Conservation (phyloP, 2,329 filamentous ascomycete species). For the Penicillium occitanis region DNA sequence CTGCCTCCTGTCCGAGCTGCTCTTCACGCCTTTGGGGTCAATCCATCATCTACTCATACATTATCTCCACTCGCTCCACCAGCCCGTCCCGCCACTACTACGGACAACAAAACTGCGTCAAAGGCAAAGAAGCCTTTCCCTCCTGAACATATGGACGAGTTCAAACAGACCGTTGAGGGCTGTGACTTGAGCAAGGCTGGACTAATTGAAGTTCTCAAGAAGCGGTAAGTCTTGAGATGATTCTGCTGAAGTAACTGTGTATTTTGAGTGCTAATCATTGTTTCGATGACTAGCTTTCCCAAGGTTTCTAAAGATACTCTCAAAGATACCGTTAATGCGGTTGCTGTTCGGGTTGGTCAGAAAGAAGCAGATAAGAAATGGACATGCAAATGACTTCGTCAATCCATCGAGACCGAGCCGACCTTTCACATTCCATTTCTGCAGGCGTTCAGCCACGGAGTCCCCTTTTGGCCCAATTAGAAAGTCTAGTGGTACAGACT, state of each 20-base stretch:
- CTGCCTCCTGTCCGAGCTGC: constrained; percentile 18
- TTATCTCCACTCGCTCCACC: constrained; percentile 21
- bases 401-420: background rate
- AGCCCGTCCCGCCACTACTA: background rate
- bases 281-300: constrained; percentile 55
- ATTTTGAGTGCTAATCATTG: constrained; percentile 17
- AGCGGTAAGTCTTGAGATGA: constrained; percentile 48
- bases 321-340: constrained; percentile 65
- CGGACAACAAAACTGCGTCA: constrained; percentile 8
- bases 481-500: background rate
- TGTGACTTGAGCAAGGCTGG: constrained; percentile 72
- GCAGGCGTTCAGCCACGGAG: background rate
- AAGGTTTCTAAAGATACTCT: constrained; percentile 69
- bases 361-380: constrained; percentile 66
- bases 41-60: constrained; percentile 13
- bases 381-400: constrained; percentile 47
- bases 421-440: background rate
- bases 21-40: constrained; percentile 23
- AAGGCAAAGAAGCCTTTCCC: constrained; percentile 52
- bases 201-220: constrained; percentile 72
- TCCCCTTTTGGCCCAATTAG: background rate
- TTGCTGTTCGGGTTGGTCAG: constrained; percentile 64
- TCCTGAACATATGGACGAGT: constrained; percentile 61
- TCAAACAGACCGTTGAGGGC: constrained; percentile 69
- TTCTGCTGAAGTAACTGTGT: background rate